Conservation (phyloP, 345 rosid species). For the Barbarea vulgaris region DNA sequence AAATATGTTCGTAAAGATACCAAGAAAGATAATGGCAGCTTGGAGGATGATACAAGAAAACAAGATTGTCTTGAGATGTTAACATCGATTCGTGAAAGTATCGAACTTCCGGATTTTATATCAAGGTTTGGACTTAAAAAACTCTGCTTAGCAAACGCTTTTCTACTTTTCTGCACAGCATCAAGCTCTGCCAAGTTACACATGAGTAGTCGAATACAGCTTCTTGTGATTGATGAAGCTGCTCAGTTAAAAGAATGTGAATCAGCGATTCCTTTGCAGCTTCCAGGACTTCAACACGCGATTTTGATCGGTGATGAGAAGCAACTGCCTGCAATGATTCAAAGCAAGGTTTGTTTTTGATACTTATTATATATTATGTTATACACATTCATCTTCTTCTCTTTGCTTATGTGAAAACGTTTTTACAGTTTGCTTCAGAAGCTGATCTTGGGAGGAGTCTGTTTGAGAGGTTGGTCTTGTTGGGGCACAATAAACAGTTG, state of each 20-base stretch:
- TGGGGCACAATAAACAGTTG: conserved; percentile 56
- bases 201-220: conserved; percentile 16
- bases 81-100: neutral
- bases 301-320: conserved; percentile 54
- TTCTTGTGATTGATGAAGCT: conserved; percentile 59
- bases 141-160: conserved; percentile 44
- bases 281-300: conserved; percentile 46
- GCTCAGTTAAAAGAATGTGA: conserved; percentile 65
- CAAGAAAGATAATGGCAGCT: neutral
- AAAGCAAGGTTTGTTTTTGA: conserved; percentile 45
- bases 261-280: conserved; percentile 52
- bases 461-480: conserved; percentile 57
- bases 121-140: neutral
- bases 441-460: conserved; percentile 71
- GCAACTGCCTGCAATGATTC: conserved; percentile 56
- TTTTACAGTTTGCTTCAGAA: conserved; percentile 44
- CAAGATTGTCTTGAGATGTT: conserved; percentile 29
- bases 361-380: neutral
- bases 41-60: conserved; percentile 19
- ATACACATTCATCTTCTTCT: neutral
- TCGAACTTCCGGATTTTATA: conserved; percentile 6
- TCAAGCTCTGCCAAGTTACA: conserved; percentile 49
- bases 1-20: neutral
- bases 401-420: neutral
- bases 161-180: conserved; percentile 50